These are phyloP conservation scores for Phytomonas serpens DNA, from an alignment of 208 protist species.

Conservation along the genomic window DNA sequence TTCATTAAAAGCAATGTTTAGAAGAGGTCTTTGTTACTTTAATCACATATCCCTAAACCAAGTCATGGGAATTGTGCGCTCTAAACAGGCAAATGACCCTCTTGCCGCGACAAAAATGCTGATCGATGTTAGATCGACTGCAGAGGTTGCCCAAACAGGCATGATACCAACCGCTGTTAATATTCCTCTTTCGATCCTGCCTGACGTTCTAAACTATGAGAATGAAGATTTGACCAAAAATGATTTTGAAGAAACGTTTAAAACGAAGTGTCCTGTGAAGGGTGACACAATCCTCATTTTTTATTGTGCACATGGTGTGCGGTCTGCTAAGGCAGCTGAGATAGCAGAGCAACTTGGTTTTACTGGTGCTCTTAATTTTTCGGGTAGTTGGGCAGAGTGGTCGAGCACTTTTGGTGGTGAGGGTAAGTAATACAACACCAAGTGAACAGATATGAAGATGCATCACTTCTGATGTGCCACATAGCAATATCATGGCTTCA, in stretches of 20 bases:
- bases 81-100: slow-evolving; percentile 23
- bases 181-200: slow-evolving; percentile 52
- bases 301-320: slow-evolving; percentile 66
- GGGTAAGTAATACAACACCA: neutral
- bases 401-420: slow-evolving; percentile 6
- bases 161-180: slow-evolving; percentile 63
- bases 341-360: slow-evolving; percentile 56
- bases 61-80: slow-evolving; percentile 45
- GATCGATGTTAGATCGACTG: slow-evolving; percentile 69
- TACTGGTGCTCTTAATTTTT: slow-evolving; percentile 35
- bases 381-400: slow-evolving; percentile 66
- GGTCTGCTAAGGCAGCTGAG: slow-evolving; percentile 56
- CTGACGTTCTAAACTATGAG: slow-evolving; percentile 27
- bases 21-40: slow-evolving; percentile 2
- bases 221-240: slow-evolving; percentile 31
- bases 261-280: slow-evolving; percentile 26
- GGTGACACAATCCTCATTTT: slow-evolving; percentile 48
- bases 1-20: slow-evolving; percentile 17
- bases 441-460: neutral
- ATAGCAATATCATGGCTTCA: neutral
- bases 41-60: slow-evolving; percentile 45
- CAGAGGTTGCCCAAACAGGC: slow-evolving; percentile 51
- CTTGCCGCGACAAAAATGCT: slow-evolving; percentile 28
- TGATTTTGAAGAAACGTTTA: slow-evolving; percentile 44
- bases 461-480: neutral